Base-by-base conservation (phyloP, 352 stramenopile species). In the Phytophthora pseudosyringae region DNA sequence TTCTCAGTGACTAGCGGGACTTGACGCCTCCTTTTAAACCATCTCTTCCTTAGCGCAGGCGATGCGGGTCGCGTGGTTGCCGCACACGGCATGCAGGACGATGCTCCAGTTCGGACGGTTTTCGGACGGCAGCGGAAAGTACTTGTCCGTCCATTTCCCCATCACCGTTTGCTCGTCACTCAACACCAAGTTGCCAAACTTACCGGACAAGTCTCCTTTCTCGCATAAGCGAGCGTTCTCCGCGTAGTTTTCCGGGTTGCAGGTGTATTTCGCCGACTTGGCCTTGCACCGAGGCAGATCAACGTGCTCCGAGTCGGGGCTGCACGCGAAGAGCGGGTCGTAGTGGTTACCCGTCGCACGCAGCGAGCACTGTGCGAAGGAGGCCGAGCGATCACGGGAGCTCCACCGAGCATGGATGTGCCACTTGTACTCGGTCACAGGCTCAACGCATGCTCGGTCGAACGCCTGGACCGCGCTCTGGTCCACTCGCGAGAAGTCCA, bases 181-280 rank as follows among this genome's bases (percentile, higher is more conserved):
- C n/a, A 59, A 25, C 47, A 67, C 68, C 16, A 88, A 56, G 7
- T 45, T 50, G 26, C 76, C 72, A 12, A 84, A 54, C 50, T 88
- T 88, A 29, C 77, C 75, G 0, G 79, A 83, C 29, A 88, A 47
- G 16, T 88, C 79, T 25, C 75, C 80, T 28, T 83, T 79, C 54
- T 89, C 80, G 46, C 80, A 86, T 15, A 45, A 45, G 3, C 33
- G 32, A n/a, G 73, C 61, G 32, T 85, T 55, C 1, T 36, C 49
- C 3, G 50, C 51, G 48, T 87, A 87, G 13, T 32, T 75, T 13
- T 29, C 50, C 0, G 75, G 75, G 12, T 48, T 81, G 59, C 80
- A 89, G 3, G 51, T 48, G 49, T 89, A 89, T 18, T 45, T 45
- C 10, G 64, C 39, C 15, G 55, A 61, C 31, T 72, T 71, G n/a